Evolutionary conservation across 1,284 basidiomycete species (phyloP), one percentile per base, ranked within the genome.

Genomic region (Chondrostereum purpureum): DNA sequence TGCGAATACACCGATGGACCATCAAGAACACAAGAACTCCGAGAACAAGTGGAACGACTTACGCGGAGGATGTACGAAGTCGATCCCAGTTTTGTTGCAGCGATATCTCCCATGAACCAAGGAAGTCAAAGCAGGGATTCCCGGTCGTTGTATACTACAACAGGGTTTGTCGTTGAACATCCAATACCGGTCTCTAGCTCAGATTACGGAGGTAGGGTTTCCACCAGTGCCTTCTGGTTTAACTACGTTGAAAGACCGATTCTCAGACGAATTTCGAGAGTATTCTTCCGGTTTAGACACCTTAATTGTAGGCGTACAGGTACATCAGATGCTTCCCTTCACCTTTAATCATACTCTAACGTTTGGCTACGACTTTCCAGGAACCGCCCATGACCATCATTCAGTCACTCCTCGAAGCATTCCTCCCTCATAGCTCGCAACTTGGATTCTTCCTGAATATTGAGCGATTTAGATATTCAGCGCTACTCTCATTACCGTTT

Each of bases 401-500:
- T 8, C 16, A 20, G 19, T 16, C 5, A 12, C 60, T 58, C 35
- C 43, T 60, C 5, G 49, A 56, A 14, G 46, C 48, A 10, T 60
- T 62, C 43, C 34, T 57, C 10, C 51, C 50, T 35, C 39, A 49
- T 24, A 50, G 53, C 2, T 27, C 44, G 12, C 54, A 53, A 36
- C 33, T 57, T 36, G 59, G 59, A 2, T 60, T 62, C 44, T 60
- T 60, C 47, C 50, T 62, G n/a, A 49, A 57, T 36, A 41, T 50
- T 17, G 43, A 53, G 5, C 49, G 51, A 3, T 56, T 62, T 35
- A 44, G 37, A 13, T 19, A 40, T 12, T 39, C 50, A n/a, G 1
- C 39, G 40, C 3, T 23, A 49, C 18, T 44, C 46, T 22, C 16
- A 23, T 3, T 49, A 13, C 55, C 53, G 5, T 44, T 49, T 16